Base-by-base conservation (phyloP, 306 rosid genomes). In the Glycine latifolia region DNA sequence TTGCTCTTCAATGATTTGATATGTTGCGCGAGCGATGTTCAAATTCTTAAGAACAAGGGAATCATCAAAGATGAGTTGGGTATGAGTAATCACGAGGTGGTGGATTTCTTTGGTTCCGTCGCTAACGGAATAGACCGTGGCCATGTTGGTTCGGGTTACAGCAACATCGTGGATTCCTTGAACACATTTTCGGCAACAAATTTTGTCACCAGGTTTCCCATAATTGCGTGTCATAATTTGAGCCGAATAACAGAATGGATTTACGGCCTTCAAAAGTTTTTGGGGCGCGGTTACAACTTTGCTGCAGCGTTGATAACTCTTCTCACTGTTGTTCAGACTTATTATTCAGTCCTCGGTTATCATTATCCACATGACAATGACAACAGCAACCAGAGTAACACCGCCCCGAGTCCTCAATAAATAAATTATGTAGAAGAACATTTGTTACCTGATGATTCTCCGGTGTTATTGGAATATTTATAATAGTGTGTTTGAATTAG, bases 1-100 rank as follows among this genome's bases (percentile, higher is more conserved):
- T 20, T 69, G 13, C n/a, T 79, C 15, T 56, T 79, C 39, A 69
- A 15, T 48, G 76, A 60, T n/a, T 79, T 79, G 69, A 69, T 79
- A 4, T 79, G 83, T 12, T 56, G 83, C 35, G n/a, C 58, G 7
- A 31, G 33, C 11, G 83, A 79, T 6, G 76, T 79, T 55, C 70
- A 69, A 8, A 50, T 68, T 0, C 69, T 79, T 2, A 68, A 26
- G 46, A 56, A 69, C 37, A 56, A 2, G 0, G 6, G n/a, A 5
- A 41, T 79, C 1, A 56, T 79, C 10, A 47, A 16, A 8, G 48
- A 67, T 49, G 14, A 15, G 4, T 3, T 41, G 67, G 16, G 44
- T 2, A 78, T 7, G 75, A 67, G 55, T 14, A 67, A 78, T 9
- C 20, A 12, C 1, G 52, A 77, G 6, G 6, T 67, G 4, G 12